Percentiles rank a stretch among this genome's conserved stretches.
Conservation (phyloP, 2,329 filamentous ascomycete species). For the Neoascochyta sp. region DNA sequence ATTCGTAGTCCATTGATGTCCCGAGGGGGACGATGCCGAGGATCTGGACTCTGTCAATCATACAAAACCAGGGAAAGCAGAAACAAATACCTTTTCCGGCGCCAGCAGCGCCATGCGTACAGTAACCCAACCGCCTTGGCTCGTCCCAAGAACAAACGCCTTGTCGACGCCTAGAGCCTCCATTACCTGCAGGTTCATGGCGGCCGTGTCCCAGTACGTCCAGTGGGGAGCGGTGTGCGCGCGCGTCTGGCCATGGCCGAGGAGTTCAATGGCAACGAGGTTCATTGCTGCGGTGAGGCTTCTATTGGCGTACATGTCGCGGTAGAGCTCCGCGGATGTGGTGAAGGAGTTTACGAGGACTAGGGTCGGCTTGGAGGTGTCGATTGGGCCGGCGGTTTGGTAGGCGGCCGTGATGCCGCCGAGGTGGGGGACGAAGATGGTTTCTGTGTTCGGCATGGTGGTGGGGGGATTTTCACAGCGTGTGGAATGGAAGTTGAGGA, state of each 20-base stretch:
- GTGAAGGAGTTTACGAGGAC: constrained; percentile 52
- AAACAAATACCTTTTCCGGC: constrained; percentile 41
- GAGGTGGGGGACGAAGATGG: constrained; percentile 48
- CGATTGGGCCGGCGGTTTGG: constrained; percentile 39
- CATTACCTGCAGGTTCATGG: constrained; percentile 44
- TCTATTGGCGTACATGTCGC: constrained; percentile 38
- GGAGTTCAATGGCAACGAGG: constrained; percentile 52
- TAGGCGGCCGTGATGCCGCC: constrained; percentile 50
- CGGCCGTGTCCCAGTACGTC: constrained; percentile 55
- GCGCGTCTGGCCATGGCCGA: constrained; percentile 52
- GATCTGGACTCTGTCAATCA: constrained; percentile 36
- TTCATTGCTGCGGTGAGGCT: constrained; percentile 43
- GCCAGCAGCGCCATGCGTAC: constrained; percentile 52
- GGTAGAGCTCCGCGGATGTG: constrained; percentile 47
- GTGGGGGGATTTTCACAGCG: no score
- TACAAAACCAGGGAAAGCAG: no score
- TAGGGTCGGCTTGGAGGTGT: constrained; percentile 47
- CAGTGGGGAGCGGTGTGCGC: constrained; percentile 43
- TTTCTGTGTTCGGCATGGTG: constrained; percentile 34
- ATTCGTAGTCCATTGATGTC: constrained; percentile 52
- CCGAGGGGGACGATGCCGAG: constrained; percentile 51
- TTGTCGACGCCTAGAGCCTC: constrained; percentile 42
- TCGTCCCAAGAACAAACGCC: constrained; percentile 50
- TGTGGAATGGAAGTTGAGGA: no score
- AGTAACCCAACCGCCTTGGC: constrained; percentile 54